A percentile compares a stretch with the other conserved stretches of the same genome.
These are phyloP conservation scores for Tarenaya hassleriana DNA, from an alignment of 345 rosid species.

Conservation along the genomic window DNA sequence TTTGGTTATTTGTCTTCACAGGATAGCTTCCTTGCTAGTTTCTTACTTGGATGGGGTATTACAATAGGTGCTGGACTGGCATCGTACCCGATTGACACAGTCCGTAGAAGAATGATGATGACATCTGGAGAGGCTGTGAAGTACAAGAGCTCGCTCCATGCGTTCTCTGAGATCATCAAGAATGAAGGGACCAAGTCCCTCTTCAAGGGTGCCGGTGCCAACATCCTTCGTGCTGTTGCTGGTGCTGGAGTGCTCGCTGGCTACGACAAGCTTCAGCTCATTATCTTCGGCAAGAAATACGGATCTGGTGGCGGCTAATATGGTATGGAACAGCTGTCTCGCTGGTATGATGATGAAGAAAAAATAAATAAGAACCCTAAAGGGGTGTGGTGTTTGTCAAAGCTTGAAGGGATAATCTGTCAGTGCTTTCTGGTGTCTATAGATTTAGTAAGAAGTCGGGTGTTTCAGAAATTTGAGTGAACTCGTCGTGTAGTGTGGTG, in stretches of 20 bases:
- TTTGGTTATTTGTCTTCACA: conserved; percentile 20
- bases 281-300: conserved; percentile 50
- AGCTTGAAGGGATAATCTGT: too few relatives aligned
- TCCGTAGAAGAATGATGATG: conserved; percentile 73
- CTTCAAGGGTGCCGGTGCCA: conserved; percentile 65
- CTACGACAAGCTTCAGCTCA: conserved; percentile 52
- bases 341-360: conserved; percentile 6
- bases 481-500: too few relatives aligned
- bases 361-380: too few relatives aligned
- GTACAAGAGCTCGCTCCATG: conserved; percentile 48
- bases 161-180: conserved; percentile 43
- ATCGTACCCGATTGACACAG: conserved; percentile 53
- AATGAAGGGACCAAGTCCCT: conserved; percentile 52
- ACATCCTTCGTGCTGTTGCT: conserved; percentile 53
- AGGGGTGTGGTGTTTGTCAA: too few relatives aligned
- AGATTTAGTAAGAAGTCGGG: too few relatives aligned
- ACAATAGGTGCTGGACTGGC: conserved; percentile 57
- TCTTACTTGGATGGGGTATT: conserved; percentile 53
- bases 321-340: neutral
- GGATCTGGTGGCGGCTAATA: conserved; percentile 47
- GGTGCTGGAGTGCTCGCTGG: conserved; percentile 69
- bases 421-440: too few relatives aligned
- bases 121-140: conserved; percentile 65
- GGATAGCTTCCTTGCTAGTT: conserved; percentile 63
- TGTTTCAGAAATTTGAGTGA: too few relatives aligned